Conservation (phyloP, 116 monocot genomes). For the Cymodocea nodosa region DNA sequence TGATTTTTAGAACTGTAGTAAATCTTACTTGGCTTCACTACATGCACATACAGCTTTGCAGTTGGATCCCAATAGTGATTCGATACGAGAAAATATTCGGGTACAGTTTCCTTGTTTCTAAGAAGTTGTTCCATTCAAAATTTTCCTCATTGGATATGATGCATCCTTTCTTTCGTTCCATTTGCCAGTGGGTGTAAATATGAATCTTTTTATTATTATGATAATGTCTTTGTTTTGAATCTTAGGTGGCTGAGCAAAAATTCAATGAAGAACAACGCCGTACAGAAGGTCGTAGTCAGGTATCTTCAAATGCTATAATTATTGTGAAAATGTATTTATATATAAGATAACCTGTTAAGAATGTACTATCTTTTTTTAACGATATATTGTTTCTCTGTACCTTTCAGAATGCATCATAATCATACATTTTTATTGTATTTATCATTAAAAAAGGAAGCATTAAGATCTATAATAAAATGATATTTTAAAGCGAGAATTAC, state of each 20-base stretch:
- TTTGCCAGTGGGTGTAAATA: background rate
- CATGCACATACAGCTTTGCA: slow-evolving; percentile 19
- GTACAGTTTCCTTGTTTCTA: slow-evolving; percentile 9
- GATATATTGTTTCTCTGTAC: too few relatives aligned
- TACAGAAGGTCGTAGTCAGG: slow-evolving; percentile 8
- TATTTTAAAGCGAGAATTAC: background rate
- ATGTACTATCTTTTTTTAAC: too few relatives aligned
- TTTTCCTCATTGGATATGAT: background rate
- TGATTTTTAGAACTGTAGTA: background rate
- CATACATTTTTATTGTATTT: background rate
- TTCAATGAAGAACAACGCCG: slow-evolving; percentile 12
- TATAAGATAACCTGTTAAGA: too few relatives aligned
- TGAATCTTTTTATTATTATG: background rate
- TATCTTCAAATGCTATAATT: background rate
- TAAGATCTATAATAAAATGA: too few relatives aligned
- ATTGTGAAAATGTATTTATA: too few relatives aligned
- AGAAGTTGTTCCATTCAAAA: background rate
- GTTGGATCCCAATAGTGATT: slow-evolving; percentile 36
- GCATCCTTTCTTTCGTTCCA: background rate
- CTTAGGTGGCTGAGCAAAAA: slow-evolving; percentile 23
- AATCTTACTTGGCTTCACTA: background rate
- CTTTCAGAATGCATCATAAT: background rate
- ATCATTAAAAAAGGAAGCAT: background rate
- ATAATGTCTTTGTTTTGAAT: slow-evolving; percentile 4
- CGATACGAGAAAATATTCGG: slow-evolving; percentile 24